Base-by-base conservation (phyloP, 2,329 filamentous ascomycete genomes). In the Balansia obtecta region DNA sequence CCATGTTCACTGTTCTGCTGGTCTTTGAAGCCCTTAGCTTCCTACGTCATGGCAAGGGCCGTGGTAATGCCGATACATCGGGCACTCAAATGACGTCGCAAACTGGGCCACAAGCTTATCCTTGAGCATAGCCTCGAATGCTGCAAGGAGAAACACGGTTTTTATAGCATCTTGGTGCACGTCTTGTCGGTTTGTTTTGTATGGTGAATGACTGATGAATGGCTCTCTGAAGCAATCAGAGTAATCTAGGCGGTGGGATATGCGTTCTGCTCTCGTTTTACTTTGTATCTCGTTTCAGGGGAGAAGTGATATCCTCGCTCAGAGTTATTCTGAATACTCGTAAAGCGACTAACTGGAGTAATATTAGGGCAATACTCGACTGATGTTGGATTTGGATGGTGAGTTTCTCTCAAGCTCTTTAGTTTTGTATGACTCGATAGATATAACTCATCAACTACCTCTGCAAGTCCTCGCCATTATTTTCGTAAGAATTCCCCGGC, bases 1-100 rank as follows among this genome's bases (percentile, higher is more conserved):
- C 65, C 44, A 64, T 75, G 51, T 76, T 77, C 58, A 68, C 66
- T 7, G 70, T 66, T 45, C 64, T 79, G 7, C 64, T 71, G 33
- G 66, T 70, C 38, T 60, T 78, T 49, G 75, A 77, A 53, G 66
- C 64, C 3, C 56, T 77, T 39, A 67, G 69, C 50, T 65, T 66
- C 34, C 61, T 73, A 43, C 67, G 63, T 20, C 13, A 45, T 20
- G 50, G 50, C 9, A 51, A 46, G 49, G 58, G 59, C 49, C 57
- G 61, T 18, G 60, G 62, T 20, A 61, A 60, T 5, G 61, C 58
- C 13, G 65, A 64, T 15, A 60, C 54, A 33, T 56, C 57, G 44
- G 46, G 42, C 5, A 53, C 50, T 16, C 46, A 53, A 27, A 51
- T 49, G 52, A 46, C 43, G 10, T 38, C 47, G 15, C 55, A 58